These are phyloP conservation scores for Quercus cerris DNA, from an alignment of 306 rosid genomes.

Conservation along the genomic window DNA sequence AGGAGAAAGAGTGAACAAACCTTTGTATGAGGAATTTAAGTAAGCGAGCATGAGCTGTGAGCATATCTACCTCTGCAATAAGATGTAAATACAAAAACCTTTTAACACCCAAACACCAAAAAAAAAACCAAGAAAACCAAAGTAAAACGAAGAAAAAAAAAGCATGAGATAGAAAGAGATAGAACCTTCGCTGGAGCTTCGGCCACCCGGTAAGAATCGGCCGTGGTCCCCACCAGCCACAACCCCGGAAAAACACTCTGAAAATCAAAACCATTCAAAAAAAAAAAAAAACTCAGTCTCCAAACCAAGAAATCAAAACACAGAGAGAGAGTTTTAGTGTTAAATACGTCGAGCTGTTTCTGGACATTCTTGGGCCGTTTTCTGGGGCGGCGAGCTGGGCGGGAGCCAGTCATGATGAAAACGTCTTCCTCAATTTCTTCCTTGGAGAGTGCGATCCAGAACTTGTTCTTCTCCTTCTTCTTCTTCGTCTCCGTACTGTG, in stretches of 20 bases:
- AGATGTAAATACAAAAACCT: not conserved
- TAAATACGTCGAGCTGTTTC: conserved; percentile 82
- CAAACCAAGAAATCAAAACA: not conserved
- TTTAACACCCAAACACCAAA: not conserved
- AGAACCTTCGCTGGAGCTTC: conserved; percentile 74
- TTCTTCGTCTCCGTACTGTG: conserved; percentile 44
- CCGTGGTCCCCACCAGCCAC: conserved; percentile 81
- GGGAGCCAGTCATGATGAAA: conserved; percentile 84
- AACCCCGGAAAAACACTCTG: conserved; percentile 84
- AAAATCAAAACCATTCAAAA: conserved; percentile 6
- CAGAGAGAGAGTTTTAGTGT: not conserved
- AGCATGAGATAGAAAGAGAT: not conserved
- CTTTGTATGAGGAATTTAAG: not conserved
- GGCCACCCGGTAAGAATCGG: conserved; percentile 57
- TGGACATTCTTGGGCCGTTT: conserved; percentile 87
- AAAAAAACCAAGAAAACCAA: not conserved
- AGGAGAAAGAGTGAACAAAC: not conserved
- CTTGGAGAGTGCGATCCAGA: conserved; percentile 90
- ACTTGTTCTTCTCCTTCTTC: conserved; percentile 81
- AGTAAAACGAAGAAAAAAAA: not conserved
- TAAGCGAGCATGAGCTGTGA: not conserved
- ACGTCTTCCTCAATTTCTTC: conserved; percentile 97
- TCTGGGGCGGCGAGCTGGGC: conserved; percentile 81
- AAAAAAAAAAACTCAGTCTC: not conserved
- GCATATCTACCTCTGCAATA: conserved; percentile 34